These are phyloP conservation scores for Epichloe sylvatica DNA, from an alignment of 2,329 filamentous ascomycete genomes.

Conservation along the genomic window DNA sequence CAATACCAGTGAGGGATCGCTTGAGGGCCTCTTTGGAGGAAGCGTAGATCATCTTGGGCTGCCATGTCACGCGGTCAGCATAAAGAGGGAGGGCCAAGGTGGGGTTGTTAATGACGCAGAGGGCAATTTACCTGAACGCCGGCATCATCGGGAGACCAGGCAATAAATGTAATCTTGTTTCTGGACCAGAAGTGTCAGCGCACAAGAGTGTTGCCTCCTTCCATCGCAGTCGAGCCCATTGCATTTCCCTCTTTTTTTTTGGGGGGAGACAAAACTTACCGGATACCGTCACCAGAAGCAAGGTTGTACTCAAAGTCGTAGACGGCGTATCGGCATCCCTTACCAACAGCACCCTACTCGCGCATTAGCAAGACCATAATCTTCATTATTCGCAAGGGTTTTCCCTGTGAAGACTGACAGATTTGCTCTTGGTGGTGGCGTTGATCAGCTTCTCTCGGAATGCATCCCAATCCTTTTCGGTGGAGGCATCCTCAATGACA, in stretches of 20 bases:
- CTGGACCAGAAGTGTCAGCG: conserved; percentile 23
- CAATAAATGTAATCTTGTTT: conserved; percentile 68
- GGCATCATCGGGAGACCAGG: conserved; percentile 73
- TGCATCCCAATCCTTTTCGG: conserved; percentile 51
- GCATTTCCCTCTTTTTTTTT: no score
- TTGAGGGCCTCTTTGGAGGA: conserved; percentile 80
- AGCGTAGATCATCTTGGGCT: conserved; percentile 85
- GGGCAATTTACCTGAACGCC: conserved; percentile 47
- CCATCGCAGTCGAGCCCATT: no score
- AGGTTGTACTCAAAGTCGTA: conserved; percentile 74
- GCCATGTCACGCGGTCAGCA: conserved; percentile 4
- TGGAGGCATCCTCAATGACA: conserved; percentile 60
- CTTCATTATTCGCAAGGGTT: no score
- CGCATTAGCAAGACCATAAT: neutral
- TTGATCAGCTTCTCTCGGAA: conserved; percentile 67
- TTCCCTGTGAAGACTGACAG: conserved; percentile 28
- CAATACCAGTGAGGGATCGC: conserved; percentile 61
- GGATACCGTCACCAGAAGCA: conserved; percentile 56
- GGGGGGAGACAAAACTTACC: conserved; percentile 27
- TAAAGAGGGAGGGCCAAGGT: neutral
- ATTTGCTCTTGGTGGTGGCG: conserved; percentile 58
- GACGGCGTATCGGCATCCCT: conserved; percentile 69
- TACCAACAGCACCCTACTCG: conserved; percentile 40
- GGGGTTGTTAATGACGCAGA: conserved; percentile 3
- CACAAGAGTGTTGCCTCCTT: neutral